A percentile compares a stretch with the other conserved stretches of the same genome.
Evolutionary conservation across 768 basidiomycete species (phyloP).

Genomic region (Rhodotorula graminis): DNA sequence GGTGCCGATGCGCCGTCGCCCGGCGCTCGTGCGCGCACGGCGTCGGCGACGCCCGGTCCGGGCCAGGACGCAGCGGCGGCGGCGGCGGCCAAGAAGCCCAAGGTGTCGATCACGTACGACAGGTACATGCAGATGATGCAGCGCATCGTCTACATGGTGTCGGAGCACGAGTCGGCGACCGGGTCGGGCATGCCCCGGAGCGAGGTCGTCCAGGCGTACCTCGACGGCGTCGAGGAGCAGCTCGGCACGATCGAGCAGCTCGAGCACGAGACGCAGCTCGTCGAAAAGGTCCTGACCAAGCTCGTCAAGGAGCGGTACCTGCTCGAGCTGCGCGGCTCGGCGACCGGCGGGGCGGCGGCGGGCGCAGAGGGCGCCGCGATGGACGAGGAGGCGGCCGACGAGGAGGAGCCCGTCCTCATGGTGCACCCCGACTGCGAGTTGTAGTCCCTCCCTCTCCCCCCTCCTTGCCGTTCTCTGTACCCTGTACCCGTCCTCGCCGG

Average conservation of each 20-base stretch:
- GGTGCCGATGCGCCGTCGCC: conserved; percentile 54
- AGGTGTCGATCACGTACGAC: conserved; percentile 93
- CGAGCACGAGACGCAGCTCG: conserved; percentile 83
- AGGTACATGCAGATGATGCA: conserved; percentile 85
- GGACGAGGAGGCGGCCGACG: conserved; percentile 23
- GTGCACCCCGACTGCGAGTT: conserved; percentile 43
- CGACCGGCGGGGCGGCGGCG: conserved; percentile 3
- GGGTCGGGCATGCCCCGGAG: conserved; percentile 77
- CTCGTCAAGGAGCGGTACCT: conserved; percentile 63
- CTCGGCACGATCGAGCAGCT: conserved; percentile 77
- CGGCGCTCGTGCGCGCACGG: conserved; percentile 34
- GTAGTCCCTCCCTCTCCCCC: background rate
- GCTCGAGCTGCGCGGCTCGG: conserved; percentile 40
- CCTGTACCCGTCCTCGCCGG: background rate
- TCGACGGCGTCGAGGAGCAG: conserved; percentile 80
- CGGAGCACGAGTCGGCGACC: conserved; percentile 67
- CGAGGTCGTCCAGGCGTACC: conserved; percentile 93
- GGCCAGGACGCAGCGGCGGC: background rate
- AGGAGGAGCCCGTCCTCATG: conserved; percentile 32
- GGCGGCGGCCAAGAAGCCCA: conserved; percentile 47
- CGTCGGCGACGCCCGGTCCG: conserved; percentile 49
- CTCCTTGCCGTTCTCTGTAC: background rate
- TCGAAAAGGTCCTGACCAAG: conserved; percentile 81
- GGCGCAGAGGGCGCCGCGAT: background rate
- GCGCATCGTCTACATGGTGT: conserved; percentile 75